Conservation (phyloP, 2,329 filamentous ascomycete species). For the Acephala macrosclerotiorum region DNA sequence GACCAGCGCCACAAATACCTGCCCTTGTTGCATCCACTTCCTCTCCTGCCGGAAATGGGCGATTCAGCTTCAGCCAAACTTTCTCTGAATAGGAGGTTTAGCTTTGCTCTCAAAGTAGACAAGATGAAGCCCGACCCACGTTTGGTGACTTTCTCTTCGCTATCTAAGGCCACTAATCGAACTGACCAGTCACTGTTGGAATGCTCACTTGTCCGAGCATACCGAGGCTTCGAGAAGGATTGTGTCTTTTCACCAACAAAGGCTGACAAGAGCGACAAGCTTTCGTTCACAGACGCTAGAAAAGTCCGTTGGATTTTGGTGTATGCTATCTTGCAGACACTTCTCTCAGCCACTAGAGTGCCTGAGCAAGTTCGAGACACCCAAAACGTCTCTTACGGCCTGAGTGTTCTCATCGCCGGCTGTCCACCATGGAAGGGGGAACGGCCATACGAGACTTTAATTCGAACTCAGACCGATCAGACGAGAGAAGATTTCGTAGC, state of each 20-base stretch:
- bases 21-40: slow-evolving; percentile 70
- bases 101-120: slow-evolving; percentile 37
- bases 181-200: slow-evolving; percentile 45
- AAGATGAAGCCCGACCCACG: slow-evolving; percentile 57
- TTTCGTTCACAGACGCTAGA: slow-evolving; percentile 70
- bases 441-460: slow-evolving; percentile 26
- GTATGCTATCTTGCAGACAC: slow-evolving; percentile 76
- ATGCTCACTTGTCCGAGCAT: slow-evolving; percentile 68
- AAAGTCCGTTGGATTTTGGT: slow-evolving; percentile 82
- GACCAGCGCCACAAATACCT: slow-evolving; percentile 66
- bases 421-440: slow-evolving; percentile 40
- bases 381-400: slow-evolving; percentile 62
- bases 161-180: slow-evolving; percentile 57
- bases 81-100: slow-evolving; percentile 40
- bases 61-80: slow-evolving; percentile 36
- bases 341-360: slow-evolving; percentile 67
- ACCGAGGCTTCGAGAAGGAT: slow-evolving; percentile 73
- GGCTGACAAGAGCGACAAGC: slow-evolving; percentile 62
- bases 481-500: slow-evolving; percentile 26
- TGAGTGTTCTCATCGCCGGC: slow-evolving; percentile 37
- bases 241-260: slow-evolving; percentile 57
- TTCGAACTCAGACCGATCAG: slow-evolving; percentile 35
- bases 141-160: slow-evolving; percentile 59
- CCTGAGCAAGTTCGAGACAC: slow-evolving; percentile 68
- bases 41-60: slow-evolving; percentile 62